A percentile compares a stretch with the other conserved stretches of the same genome.
phyloP scores from a whole-genome alignment of 495 filamentous ascomycete species.

The Podospora comata region DNA sequence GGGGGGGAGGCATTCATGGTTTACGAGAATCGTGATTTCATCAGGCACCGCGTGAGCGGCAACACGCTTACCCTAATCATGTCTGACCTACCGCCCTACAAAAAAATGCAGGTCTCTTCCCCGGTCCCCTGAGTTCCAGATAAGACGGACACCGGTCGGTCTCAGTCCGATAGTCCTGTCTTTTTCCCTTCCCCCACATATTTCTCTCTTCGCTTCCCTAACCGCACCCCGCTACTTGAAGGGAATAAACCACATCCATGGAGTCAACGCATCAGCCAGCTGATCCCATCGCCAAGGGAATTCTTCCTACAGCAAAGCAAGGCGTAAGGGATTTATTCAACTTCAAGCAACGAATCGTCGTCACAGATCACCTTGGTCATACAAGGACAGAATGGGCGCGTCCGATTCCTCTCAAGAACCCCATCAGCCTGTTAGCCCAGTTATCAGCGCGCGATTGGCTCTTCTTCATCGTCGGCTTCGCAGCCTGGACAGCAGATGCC shows the following conservation, averaged over 20 bases:
- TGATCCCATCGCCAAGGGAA: slow-evolving; percentile 58
- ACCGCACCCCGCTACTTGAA: not conserved
- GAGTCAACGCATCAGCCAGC: slow-evolving; percentile 46
- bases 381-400: slow-evolving; percentile 56
- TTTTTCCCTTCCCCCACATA: not conserved
- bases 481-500: slow-evolving; percentile 66
- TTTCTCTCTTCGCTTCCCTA: not conserved
- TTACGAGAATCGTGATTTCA: slow-evolving; percentile 1
- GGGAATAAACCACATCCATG: slow-evolving; percentile 12
- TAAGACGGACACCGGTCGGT: not conserved
- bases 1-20: not conserved
- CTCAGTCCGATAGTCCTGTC: not conserved
- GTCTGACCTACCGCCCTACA: not conserved
- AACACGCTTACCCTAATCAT: not conserved
- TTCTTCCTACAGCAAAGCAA: slow-evolving; percentile 57
- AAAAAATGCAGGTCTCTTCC: not conserved
- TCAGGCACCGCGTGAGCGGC: not conserved
- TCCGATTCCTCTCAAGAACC: slow-evolving; percentile 58
- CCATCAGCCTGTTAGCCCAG: slow-evolving; percentile 56
- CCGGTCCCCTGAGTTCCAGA: not conserved
- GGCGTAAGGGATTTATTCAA: slow-evolving; percentile 60
- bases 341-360: slow-evolving; percentile 64
- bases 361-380: slow-evolving; percentile 58
- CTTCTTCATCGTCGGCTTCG: slow-evolving; percentile 62
- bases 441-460: slow-evolving; percentile 57